Percentiles rank a stretch among this genome's conserved stretches.
Evolutionary conservation across 306 rosid genomes (phyloP).

Genomic region (Quercus glauca): DNA sequence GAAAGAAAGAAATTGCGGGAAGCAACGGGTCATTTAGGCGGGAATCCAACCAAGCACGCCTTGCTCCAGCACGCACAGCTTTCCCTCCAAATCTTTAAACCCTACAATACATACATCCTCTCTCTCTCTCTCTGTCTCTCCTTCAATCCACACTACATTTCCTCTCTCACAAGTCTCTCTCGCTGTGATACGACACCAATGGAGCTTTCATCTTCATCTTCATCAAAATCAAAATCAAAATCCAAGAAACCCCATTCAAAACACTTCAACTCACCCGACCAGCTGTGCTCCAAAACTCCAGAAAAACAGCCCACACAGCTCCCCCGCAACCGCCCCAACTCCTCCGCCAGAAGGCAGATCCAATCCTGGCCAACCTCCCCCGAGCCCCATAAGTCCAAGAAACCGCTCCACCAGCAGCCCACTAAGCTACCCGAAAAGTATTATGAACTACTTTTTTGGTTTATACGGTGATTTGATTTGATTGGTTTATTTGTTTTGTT

Average conservation of each 20-base stretch:
- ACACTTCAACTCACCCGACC: slow-evolving; percentile 9
- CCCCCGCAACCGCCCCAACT: too few species aligned
- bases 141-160: background rate
- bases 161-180: background rate
- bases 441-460: too few species aligned
- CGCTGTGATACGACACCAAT: slow-evolving; percentile 1
- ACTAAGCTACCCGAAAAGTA: too few species aligned
- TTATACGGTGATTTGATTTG: too few species aligned
- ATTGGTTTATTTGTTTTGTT: too few species aligned
- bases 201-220: slow-evolving; percentile 36
- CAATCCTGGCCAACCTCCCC: too few species aligned
- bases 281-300: slow-evolving; percentile 46
- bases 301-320: too few species aligned
- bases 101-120: background rate
- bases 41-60: slow-evolving; percentile 10
- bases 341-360: too few species aligned
- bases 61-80: background rate
- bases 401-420: too few species aligned
- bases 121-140: too few species aligned
- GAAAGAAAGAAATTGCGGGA: slow-evolving; percentile 15
- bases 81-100: slow-evolving; percentile 15
- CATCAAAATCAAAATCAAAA: slow-evolving; percentile 21
- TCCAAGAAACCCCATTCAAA: slow-evolving; percentile 41
- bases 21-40: slow-evolving; percentile 35
- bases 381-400: too few species aligned